Conservation (phyloP, 495 filamentous ascomycete species). For the Tuber melanosporum region DNA sequence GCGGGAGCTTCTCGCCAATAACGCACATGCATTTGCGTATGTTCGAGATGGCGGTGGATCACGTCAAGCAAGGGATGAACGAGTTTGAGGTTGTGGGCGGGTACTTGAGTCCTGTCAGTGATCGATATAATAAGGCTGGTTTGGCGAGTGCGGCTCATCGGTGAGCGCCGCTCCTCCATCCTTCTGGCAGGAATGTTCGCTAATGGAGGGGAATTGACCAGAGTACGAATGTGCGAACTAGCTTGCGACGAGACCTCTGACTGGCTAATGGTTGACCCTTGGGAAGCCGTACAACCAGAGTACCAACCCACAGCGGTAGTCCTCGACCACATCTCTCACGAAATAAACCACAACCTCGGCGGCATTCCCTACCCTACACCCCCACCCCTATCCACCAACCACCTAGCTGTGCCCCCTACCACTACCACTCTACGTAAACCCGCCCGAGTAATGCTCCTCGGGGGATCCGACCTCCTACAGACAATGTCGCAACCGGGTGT, state of each 20-base stretch:
- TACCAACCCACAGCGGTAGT: constrained; percentile 88
- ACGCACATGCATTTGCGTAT: constrained; percentile 87
- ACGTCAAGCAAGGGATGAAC: constrained; percentile 55
- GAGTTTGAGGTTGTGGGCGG: constrained; percentile 80
- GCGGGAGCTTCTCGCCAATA: constrained; percentile 81
- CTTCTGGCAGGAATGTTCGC: background rate
- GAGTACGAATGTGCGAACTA: constrained; percentile 64
- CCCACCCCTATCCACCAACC: constrained; percentile 39
- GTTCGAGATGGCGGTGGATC: constrained; percentile 87
- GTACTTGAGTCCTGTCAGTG: constrained; percentile 73
- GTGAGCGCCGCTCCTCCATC: constrained; percentile 43
- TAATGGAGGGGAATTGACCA: constrained; percentile 18
- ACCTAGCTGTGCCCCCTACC: background rate
- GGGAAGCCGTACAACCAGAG: constrained; percentile 64
- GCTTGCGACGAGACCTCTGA: constrained; percentile 66
- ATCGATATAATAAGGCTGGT: constrained; percentile 87
- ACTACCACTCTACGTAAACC: constrained; percentile 5
- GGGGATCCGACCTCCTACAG: constrained; percentile 78
- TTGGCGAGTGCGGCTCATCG: constrained; percentile 71
- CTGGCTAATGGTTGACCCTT: constrained; percentile 84
- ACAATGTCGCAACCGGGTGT: constrained; percentile 69
- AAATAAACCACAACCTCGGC: constrained; percentile 71
- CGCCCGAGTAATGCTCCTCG: constrained; percentile 66
- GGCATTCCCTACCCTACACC: constrained; percentile 52
- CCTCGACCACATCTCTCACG: constrained; percentile 79